Evolutionary conservation across 116 monocot species (phyloP).

Genomic region (Dioscorea cayenensis): DNA sequence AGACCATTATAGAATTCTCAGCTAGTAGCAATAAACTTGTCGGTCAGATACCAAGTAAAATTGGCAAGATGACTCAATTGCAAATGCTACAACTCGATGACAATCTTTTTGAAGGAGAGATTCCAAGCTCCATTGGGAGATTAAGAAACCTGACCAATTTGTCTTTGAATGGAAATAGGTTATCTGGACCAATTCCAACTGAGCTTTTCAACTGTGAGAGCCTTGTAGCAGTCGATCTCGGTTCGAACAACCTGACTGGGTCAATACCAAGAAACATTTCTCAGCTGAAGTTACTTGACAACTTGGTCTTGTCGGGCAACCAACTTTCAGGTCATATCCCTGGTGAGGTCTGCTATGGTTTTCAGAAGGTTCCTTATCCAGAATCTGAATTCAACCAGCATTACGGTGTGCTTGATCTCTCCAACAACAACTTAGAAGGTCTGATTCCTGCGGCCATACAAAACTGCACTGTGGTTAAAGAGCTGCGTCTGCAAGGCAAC

Average conservation of each 20-base stretch:
- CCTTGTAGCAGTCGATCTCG: conserved; percentile 27
- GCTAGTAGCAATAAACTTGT: conserved; percentile 1
- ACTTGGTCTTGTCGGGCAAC: conserved; percentile 62
- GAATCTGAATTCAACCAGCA: conserved; percentile 89
- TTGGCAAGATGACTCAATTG: conserved; percentile 5
- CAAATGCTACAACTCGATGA: conserved; percentile 3
- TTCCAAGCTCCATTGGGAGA: conserved; percentile 11
- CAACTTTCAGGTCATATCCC: conserved; percentile 49
- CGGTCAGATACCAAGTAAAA: conserved; percentile 5
- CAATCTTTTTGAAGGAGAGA: conserved; percentile 8
- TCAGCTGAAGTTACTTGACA: conserved; percentile 30
- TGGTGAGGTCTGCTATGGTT: conserved; percentile 55
- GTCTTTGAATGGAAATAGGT: conserved; percentile 7
- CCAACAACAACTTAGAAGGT: conserved; percentile 60
- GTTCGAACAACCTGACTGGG: conserved; percentile 57
- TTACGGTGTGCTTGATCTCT: conserved; percentile 69
- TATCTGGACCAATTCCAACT: conserved; percentile 4
- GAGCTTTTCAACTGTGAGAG: conserved; percentile 7
- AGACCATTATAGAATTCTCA: conserved; percentile 2
- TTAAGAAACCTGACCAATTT: conserved; percentile 9
- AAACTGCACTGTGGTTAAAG: conserved; percentile 54
- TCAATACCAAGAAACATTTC: conserved; percentile 43
- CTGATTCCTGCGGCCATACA: conserved; percentile 52
- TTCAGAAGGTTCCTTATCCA: conserved; percentile 46
- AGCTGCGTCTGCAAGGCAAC: conserved; percentile 67